Conservation (phyloP, 768 basidiomycete species). For the Calocybe indica region DNA sequence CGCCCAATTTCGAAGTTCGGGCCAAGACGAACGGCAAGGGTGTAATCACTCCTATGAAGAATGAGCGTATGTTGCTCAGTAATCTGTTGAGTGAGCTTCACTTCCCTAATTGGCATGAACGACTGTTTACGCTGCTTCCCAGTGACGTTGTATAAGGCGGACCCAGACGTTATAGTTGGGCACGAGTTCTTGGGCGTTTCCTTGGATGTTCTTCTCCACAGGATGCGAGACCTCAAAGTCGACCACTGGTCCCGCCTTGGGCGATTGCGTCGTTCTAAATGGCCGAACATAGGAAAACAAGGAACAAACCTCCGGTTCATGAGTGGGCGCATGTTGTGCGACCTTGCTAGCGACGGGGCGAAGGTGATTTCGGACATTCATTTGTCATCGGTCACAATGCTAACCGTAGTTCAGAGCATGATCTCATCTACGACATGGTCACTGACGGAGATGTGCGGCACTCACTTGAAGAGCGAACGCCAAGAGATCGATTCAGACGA, state of each 20-base stretch:
- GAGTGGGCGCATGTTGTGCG: constrained; percentile 83
- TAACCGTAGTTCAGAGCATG: constrained; percentile 61
- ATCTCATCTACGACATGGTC: constrained; percentile 98
- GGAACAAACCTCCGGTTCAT: constrained; percentile 82
- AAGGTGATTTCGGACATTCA: constrained; percentile 48
- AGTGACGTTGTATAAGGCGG: constrained; percentile 78
- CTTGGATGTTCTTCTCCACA: constrained; percentile 84
- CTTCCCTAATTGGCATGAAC: not conserved
- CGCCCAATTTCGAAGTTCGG: constrained; percentile 71
- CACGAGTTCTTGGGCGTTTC: constrained; percentile 91
- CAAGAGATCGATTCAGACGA: constrained; percentile 97
- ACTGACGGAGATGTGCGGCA: constrained; percentile 91
- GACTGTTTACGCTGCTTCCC: constrained; percentile 2
- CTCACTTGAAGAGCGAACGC: constrained; percentile 78
- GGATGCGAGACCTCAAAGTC: constrained; percentile 85
- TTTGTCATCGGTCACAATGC: not conserved
- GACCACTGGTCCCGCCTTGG: constrained; percentile 95
- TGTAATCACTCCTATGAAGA: constrained; percentile 64
- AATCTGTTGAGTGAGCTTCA: constrained; percentile 59
- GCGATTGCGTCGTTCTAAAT: constrained; percentile 78
- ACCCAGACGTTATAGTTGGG: constrained; percentile 92
- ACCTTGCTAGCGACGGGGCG: constrained; percentile 90
- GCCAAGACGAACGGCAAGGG: constrained; percentile 63
- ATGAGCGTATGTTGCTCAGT: constrained; percentile 83
- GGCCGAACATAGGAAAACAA: constrained; percentile 76